Base-by-base conservation (phyloP, 495 filamentous ascomycete genomes). In the Aspergillus egyptiacus region DNA sequence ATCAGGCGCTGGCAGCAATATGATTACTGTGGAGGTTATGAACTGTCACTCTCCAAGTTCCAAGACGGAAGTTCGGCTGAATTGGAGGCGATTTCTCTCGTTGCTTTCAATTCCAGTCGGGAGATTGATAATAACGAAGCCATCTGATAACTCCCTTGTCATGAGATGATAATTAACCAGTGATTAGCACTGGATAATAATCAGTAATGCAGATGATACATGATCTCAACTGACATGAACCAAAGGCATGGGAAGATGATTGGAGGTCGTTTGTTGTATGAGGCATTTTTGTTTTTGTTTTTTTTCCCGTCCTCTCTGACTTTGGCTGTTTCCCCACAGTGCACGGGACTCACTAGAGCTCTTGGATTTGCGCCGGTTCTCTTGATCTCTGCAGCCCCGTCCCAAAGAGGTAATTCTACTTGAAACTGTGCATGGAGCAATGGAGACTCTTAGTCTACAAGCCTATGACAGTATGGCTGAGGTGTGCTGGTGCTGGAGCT, bases 371-470 rank as follows among this genome's bases (percentile, higher is more conserved):
- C 46, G 22, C 50, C 50, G 39, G 46, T 28, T n/a, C 53, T 15
- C 31, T 33, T 35, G 39, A 44, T 14, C 15, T 19, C 38, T 42
- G 57, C 57, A 59, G 20, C 43, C 36, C 46, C 7, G 19, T 30
- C 57, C 53, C 39, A 56, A 59, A 51, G n/a, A 33, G 25, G 57
- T 56, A 59, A 56, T 9, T 42, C 53, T 46, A 31, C 22, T 36
- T 22, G 54, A 37, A 17, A 35, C 9, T 35, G 33, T 13, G n/a
- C 14, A 6, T 35, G 33, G 33, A 30, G 18, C 38, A 41, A 41
- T 41, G n/a, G 38, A 28, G 18, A 41, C 38, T 41, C n/a, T n/a
- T n/a, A n/a, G n/a, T n/a, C n/a, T n/a, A n/a, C n/a, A n/a, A n/a
- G n/a, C n/a, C n/a, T n/a, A n/a, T n/a, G n/a, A n/a, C n/a, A n/a